Percentiles rank a stretch among this genome's conserved stretches.
Conservation (phyloP, 2,329 filamentous ascomycete genomes). For the Monascus ruber region DNA sequence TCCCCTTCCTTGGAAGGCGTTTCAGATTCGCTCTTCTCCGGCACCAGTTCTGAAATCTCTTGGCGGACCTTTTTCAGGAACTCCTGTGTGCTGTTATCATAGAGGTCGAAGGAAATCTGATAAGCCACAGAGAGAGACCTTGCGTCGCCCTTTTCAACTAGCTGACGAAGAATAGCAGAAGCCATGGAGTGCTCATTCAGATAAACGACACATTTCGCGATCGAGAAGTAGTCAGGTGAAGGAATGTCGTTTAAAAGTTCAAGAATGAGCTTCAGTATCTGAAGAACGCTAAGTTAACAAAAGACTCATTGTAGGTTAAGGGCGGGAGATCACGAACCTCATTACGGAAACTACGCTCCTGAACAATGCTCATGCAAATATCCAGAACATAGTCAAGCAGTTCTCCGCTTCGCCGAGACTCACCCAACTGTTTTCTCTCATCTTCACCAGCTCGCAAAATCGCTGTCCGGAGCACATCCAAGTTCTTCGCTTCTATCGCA, state of each 20-base stretch:
- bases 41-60: slow-evolving; percentile 52
- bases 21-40: slow-evolving; percentile 30
- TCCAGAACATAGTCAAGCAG: slow-evolving; percentile 92
- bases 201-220: slow-evolving; percentile 95
- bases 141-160: slow-evolving; percentile 68
- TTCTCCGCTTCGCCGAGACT: slow-evolving; percentile 63
- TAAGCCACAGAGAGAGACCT: slow-evolving; percentile 79
- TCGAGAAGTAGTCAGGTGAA: slow-evolving; percentile 91
- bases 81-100: slow-evolving; percentile 97
- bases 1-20: slow-evolving; percentile 30
- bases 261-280: slow-evolving; percentile 86
- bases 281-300: neutral
- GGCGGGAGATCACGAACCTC: slow-evolving; percentile 35
- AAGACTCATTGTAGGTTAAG: neutral
- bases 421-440: slow-evolving; percentile 56
- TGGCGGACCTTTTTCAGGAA: slow-evolving; percentile 84
- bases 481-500: slow-evolving; percentile 84
- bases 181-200: slow-evolving; percentile 86
- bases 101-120: slow-evolving; percentile 95
- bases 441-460: slow-evolving; percentile 85
- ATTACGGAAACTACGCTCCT: slow-evolving; percentile 75
- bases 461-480: slow-evolving; percentile 73
- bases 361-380: slow-evolving; percentile 96
- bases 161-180: slow-evolving; percentile 67
- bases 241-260: slow-evolving; percentile 88